Evolutionary conservation across 768 basidiomycete genomes (phyloP), one percentile per base, ranked within the genome.

Genomic region (Lactarius trivialis): DNA sequence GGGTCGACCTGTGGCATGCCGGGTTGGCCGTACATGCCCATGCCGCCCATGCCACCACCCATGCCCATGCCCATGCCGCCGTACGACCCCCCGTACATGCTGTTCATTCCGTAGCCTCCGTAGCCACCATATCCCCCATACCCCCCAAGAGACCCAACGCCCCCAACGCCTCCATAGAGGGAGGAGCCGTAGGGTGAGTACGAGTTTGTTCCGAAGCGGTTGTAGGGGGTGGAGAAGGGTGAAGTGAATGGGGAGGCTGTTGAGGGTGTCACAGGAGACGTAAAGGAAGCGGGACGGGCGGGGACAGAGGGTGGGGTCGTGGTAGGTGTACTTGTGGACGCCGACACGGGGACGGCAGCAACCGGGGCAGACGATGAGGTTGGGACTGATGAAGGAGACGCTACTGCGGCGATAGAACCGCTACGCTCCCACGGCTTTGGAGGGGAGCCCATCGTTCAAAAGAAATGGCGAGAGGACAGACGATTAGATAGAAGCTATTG

Each of bases 391-490:
- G 73, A 64, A 9, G 67, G 32, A 1, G 69, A 67, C 5, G 70
- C 50, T 8, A 70, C 60, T 12, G 67, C 58, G 2, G 53, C 26
- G 71, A 50, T 33, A 75, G 59, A 39, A 77, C 69, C 32, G 76
- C 69, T 51, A 76, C 85, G 82, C 73, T 94, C 92, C 92, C 91
- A 94, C 67, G 91, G 92, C 72, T 93, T 93, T 71, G 91, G 91
- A 53, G 91, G 91, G 24, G 91, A 90, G 39, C 81, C 84, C 90
- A 92, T 91, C 45, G 72, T 67, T 8, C 73, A 61, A 49, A 60
- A 56, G 0, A 14, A n/a, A n/a, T n/a, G n/a, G n/a, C n/a, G n/a
- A 37, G 34, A 56, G n/a, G 49, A 21, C 21, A 26, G n/a, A 19
- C 28, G 26, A 51, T 51, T 7, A 26, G 50, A 32, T 12, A 4